These are phyloP conservation scores for Epichloe sibirici DNA, from an alignment of 2,329 filamentous ascomycete genomes.

Conservation along the genomic window DNA sequence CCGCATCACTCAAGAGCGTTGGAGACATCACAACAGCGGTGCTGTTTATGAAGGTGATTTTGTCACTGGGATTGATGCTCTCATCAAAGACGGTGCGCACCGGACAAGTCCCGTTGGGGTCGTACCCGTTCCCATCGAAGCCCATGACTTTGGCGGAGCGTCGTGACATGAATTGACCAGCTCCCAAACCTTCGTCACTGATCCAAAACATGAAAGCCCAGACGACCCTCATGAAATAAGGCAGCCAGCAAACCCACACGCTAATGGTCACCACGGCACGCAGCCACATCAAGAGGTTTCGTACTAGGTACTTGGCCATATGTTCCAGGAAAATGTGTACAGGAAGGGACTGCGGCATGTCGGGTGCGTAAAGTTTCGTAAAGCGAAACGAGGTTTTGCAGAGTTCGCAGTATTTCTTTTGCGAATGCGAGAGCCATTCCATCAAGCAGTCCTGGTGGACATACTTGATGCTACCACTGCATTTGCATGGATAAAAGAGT, in stretches of 20 bases:
- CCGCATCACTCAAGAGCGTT: slow-evolving; percentile 44
- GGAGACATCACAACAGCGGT: slow-evolving; percentile 11
- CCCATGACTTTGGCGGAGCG: not conserved
- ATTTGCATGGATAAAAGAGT: slow-evolving; percentile 96
- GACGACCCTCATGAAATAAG: slow-evolving; percentile 79
- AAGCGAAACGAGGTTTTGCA: slow-evolving; percentile 98
- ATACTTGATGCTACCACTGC: slow-evolving; percentile 95
- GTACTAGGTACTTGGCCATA: slow-evolving; percentile 58
- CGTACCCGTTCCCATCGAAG: not conserved
- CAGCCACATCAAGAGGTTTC: slow-evolving; percentile 64
- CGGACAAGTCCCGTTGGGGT: not conserved
- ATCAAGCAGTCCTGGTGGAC: slow-evolving; percentile 97
- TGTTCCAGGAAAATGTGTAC: slow-evolving; percentile 70
- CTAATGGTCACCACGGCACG: slow-evolving; percentile 66
- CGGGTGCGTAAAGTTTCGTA: slow-evolving; percentile 89
- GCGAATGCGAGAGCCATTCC: slow-evolving; percentile 96
- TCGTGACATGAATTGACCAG: slow-evolving; percentile 12
- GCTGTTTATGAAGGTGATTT: slow-evolving; percentile 9
- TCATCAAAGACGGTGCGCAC: slow-evolving; percentile 8
- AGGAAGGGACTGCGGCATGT: slow-evolving; percentile 82
- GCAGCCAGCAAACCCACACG: slow-evolving; percentile 82
- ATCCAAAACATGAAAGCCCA: slow-evolving; percentile 96
- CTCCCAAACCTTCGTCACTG: slow-evolving; percentile 58
- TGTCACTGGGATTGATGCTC: slow-evolving; percentile 2
- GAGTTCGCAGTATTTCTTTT: slow-evolving; percentile 98